Evolutionary conservation across 805 yeast species (phyloP), one percentile per base, ranked within the genome.

Genomic region (Wickerhamiella kazuoi): DNA sequence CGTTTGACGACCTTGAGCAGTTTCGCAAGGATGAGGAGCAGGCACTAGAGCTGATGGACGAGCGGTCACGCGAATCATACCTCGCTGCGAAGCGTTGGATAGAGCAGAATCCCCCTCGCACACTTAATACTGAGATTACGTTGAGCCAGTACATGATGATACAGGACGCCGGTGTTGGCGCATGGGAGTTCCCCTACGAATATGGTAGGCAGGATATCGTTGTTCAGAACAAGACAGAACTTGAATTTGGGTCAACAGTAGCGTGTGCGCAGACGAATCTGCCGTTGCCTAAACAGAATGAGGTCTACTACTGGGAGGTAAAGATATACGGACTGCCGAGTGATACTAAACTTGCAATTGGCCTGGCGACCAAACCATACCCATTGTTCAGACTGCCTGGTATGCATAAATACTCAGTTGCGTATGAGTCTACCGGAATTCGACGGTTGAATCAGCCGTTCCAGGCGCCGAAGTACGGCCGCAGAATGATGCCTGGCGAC

Each of bases 321-420:
- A 90, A 90, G 52, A 69, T 90, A 1, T 84, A 74, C 57, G 83
- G 78, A 30, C 64, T 71, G 39, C 74, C 79, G 2, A 54, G 49
- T n/a, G 60, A 55, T 32, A 57, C 71, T 0, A 43, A 40, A 18
- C 49, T 87, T 1, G 72, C 94, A 0, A 64, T 90, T 16, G 98
- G 98, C 0, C 52, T 90, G 3, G 69, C 86, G 0, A 72, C 93
- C 0, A 72, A 74, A 45, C 98, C 98, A 5, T 90, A 90, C 52
- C 98, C 98, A 2, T 74, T 78, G 59, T 90, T 90, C 59, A 66
- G 96, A 48, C 63, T 90, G 30, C 97, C 98, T 0, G 98, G 98
- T 0, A 71, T 90, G 52, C 94, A 84, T 50, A 68, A 76, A 33
- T 78, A 74, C 55, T 82, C 95, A 0, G 65, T 83, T 3, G 71